Base-by-base conservation (phyloP, 2,329 filamentous ascomycete genomes). In the Pseudocercospora vitis region DNA sequence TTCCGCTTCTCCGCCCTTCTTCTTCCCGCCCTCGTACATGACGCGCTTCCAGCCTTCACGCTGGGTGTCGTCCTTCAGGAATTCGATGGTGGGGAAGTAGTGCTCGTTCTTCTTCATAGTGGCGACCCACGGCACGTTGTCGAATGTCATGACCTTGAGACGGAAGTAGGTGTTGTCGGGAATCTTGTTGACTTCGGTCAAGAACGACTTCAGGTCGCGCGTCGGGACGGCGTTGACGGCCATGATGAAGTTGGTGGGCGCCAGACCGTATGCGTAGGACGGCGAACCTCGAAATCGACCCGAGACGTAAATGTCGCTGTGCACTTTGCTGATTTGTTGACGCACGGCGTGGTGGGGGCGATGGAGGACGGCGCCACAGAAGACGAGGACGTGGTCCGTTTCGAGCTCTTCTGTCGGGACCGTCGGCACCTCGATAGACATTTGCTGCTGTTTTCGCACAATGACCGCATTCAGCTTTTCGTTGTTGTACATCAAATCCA, bases 31-130 rank as follows among this genome's bases (percentile, higher is more conserved):
- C 59, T 81, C 76, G 53, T 84, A 79, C 26, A 78, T 78, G 39
- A 82, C 72, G 24, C 80, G 78, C 64, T 73, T 76, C 83, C 83
- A 86, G 3, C 82, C 81, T 14, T 79, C 73, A 4, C 75, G 69
- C 56, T 77, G 71, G 1, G 66, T 68, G 1, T 71, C 50, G 56
- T 85, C 83, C 65, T 85, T 85, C 48, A 81, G 66, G 56, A 84
- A 85, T 69, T 86, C 83, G 24, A 84, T 80, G 56, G 84, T 86
- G 2, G 83, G 82, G 74, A 86, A 86, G 71, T 99, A 99, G 73
- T 99, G 94, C 70, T 99, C 92, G 65, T 96, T 96, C 82, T 97
- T 97, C 84, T 99, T 99, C 89, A 99, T 96, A 7, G 94, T 99
- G 32, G 95, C 89, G n/a, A 99, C 91, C 91, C 94, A 99, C 3